Conservation (phyloP, 179 eudicot species). For the Camellia oleifera region DNA sequence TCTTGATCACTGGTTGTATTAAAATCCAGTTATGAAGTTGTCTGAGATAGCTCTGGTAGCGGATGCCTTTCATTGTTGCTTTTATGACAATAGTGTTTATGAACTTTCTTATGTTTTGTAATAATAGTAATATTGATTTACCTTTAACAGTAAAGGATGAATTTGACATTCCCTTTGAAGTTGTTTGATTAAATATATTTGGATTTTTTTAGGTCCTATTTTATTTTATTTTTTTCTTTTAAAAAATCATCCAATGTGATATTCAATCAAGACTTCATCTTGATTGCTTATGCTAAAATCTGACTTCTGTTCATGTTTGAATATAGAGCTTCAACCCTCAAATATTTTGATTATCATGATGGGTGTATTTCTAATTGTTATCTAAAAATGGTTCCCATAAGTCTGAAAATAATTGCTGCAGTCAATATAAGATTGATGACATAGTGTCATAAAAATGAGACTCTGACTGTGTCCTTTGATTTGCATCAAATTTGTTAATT, state of each 20-base stretch:
- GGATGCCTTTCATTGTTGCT: not conserved
- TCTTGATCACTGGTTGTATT: not conserved
- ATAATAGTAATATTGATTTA: not conserved
- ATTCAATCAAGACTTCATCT: too few relatives aligned
- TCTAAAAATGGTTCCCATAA: not conserved
- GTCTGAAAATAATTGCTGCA: not conserved
- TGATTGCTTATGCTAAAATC: not conserved
- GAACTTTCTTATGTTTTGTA: not conserved
- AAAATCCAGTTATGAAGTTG: not conserved
- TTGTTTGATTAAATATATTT: not conserved
- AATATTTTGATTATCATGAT: not conserved
- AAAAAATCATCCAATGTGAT: too few relatives aligned
- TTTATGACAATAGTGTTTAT: not conserved
- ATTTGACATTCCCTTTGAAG: not conserved
- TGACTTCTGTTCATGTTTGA: not conserved
- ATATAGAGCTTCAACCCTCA: not conserved
- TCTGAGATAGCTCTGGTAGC: not conserved
- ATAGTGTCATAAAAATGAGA: too few relatives aligned
- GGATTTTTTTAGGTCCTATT: not conserved
- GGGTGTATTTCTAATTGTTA: not conserved
- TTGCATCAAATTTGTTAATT: slow-evolving; percentile 12
- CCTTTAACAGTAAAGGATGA: not conserved
- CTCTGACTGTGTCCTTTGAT: not conserved
- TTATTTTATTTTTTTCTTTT: not conserved
- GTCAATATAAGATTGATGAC: not conserved